Evolutionary conservation across 441 rosid species (phyloP), one percentile per base, ranked within the genome.

Genomic region (Populus hybrid): DNA sequence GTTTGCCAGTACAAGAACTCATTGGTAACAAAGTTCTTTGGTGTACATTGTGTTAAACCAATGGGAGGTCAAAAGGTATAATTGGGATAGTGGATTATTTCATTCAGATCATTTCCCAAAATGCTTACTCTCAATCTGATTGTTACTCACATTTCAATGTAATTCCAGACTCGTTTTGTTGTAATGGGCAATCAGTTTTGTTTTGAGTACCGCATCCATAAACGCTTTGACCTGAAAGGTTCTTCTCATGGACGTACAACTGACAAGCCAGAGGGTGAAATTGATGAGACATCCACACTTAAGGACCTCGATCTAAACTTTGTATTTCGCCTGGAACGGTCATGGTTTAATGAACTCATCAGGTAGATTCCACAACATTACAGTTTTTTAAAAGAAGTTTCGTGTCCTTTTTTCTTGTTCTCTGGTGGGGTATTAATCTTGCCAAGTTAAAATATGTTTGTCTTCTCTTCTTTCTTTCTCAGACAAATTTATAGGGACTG

Each of bases 291-390:
- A 24, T 1, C 26, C 26, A 24, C 26, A 24, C 89, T 96, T 6
- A 96, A 96, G 80, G 99, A 96, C 78, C 90, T 96, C 12, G 99
- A 96, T 86, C 98, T 96, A 76, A 90, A 96, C 77, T 93, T 82
- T 70, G 83, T 90, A 67, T 96, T 96, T 81, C 97, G 89, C 59
- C 85, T 94, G 20, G 91, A 94, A 84, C 80, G 84, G 67, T 82
- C 86, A 72, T 90, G 98, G 95, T 93, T 82, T 79, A 91, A 90
- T 74, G 98, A 96, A 65, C 95, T 96, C 16, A 87, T 90, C 70
- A 87, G 73, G 98, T 95, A 87, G 85, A 89, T 76, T 67, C 46
- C 10, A 12, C 35, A 32, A 23, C 21, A 26, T 10, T 20, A 61
- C 40, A 46, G 65, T 61, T n/a, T 16, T 69, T 77, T 2, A 24